Evolutionary conservation across 2,329 filamentous ascomycete species (phyloP).

Genomic region (Colletotrichum lindemuthianum): DNA sequence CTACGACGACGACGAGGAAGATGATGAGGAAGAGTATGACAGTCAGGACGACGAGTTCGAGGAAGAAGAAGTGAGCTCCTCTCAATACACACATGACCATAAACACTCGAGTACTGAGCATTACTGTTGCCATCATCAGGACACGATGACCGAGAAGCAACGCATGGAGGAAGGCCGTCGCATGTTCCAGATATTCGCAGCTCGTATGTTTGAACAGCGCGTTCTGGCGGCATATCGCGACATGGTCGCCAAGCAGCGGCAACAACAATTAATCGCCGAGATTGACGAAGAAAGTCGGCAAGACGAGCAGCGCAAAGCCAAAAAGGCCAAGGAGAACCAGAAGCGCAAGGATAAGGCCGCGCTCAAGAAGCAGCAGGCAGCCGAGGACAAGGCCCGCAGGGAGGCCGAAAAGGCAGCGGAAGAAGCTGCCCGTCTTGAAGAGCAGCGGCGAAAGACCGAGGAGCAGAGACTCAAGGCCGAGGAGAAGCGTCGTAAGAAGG

Average conservation of each 20-base stretch:
- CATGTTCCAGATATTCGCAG: constrained; percentile 99
- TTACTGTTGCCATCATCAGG: constrained; percentile 67
- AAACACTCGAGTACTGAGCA: constrained; percentile 51
- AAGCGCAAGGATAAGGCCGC: constrained; percentile 95
- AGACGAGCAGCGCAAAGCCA: constrained; percentile 83
- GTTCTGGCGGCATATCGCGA: constrained; percentile 97
- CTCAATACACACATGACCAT: constrained; percentile 37
- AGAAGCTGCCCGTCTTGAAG: constrained; percentile 78
- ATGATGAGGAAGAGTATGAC: constrained; percentile 64
- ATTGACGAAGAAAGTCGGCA: constrained; percentile 84
- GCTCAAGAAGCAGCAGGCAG: constrained; percentile 85
- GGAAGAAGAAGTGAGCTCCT: constrained; percentile 59
- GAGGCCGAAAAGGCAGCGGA: constrained; percentile 92
- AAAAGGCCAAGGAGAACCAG: constrained; percentile 92
- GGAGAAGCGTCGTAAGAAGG: constrained; percentile 90
- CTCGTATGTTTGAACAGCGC: constrained; percentile 98
- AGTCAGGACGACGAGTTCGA: constrained; percentile 68
- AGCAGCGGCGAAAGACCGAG: constrained; percentile 81
- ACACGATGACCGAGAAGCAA: constrained; percentile 96
- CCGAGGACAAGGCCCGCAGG: constrained; percentile 89
- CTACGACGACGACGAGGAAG: constrained; percentile 72
- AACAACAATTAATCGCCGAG: constrained; percentile 90
- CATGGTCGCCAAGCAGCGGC: constrained; percentile 93
- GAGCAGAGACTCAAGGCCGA: constrained; percentile 86
- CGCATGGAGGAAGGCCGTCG: constrained; percentile 97